Base-by-base conservation (phyloP, 768 basidiomycete genomes). In the Lactarius quietus region DNA sequence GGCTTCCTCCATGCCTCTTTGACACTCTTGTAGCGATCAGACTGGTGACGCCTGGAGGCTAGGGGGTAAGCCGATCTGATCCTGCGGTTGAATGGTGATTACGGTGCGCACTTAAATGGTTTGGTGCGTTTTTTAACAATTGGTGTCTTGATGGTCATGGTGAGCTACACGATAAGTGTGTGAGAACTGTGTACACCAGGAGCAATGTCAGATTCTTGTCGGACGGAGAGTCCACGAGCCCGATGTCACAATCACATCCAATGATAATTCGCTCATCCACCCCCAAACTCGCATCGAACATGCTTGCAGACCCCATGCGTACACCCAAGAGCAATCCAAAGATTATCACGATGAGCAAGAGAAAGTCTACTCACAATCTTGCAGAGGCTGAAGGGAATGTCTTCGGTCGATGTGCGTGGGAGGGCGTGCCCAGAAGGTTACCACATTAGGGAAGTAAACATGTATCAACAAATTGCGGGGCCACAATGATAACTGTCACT, bases 1-100 rank as follows among this genome's bases (percentile, higher is more conserved):
- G 97, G 97, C 84, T 99, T 99, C 78, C 97, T 86, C 97, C 97
- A 99, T 83, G 92, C 83, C 83, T 97, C 95, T 85, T 96, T 96
- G 72, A 98, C 95, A 71, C 90, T 81, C 78, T 92, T 86, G 83
- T 97, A 98, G 76, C 96, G 91, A 82, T 98, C 96, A 57, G 94
- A 96, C 81, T 98, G 96, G 80, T 98, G 96, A 80, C 96, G 93
- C 85, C 92, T 93, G 76, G 35, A 58, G 64, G 51, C 33, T 61
- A 59, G 17, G 8, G 60, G 59, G 59, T 57, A 10, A 53, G 51
- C 52, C 5, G 43, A 17, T 56, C 29, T 18, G 29, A n/a, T n/a
- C n/a, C n/a, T n/a, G n/a, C n/a, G 28, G 23, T 41, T 18, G 35
- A 43, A 29, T 29, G 6, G 41, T 7, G 29, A 59, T 55, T 26